Evolutionary conservation across 768 basidiomycete genomes (phyloP).

Genomic region (Boletus sp.): DNA sequence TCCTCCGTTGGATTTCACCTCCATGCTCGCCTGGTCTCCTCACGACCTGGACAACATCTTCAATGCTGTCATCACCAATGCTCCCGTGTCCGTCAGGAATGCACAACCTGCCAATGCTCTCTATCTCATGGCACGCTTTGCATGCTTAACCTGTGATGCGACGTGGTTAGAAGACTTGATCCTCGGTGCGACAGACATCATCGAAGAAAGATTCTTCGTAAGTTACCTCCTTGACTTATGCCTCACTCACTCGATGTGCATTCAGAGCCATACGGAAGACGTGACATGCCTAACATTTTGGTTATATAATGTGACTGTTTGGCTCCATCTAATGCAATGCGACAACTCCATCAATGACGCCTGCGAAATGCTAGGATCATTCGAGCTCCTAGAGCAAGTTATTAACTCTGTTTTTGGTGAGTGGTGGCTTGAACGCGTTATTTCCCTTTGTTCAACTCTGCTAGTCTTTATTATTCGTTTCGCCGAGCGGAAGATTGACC

Average conservation of each 20-base stretch:
- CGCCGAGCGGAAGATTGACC: conserved; percentile 86
- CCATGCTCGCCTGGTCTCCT: conserved; percentile 94
- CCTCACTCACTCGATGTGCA: conserved; percentile 12
- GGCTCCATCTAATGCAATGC: conserved; percentile 89
- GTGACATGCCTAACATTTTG: conserved; percentile 88
- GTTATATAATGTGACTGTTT: conserved; percentile 87
- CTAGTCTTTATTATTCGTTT: conserved; percentile 93
- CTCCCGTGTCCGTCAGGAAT: conserved; percentile 67
- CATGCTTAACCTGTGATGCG: conserved; percentile 86
- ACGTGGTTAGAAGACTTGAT: conserved; percentile 93
- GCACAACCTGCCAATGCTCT: conserved; percentile 88
- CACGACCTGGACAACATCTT: conserved; percentile 74
- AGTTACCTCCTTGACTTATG: conserved; percentile 34
- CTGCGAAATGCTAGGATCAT: conserved; percentile 81
- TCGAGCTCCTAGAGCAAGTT: conserved; percentile 86
- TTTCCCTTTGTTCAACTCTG: conserved; percentile 1
- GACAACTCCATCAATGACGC: conserved; percentile 75
- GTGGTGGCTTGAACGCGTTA: conserved; percentile 11
- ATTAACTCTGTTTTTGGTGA: conserved; percentile 93
- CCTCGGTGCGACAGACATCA: conserved; percentile 85
- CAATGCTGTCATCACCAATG: conserved; percentile 77
- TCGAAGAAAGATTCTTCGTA: conserved; percentile 92
- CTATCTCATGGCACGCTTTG: conserved; percentile 90
- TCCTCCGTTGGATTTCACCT: conserved; percentile 69
- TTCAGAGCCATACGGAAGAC: conserved; percentile 79